A percentile compares a stretch with the other conserved stretches of the same genome.
phyloP scores from a whole-genome alignment of 352 stramenopile genomes.

The Sclerospora graminicola region DNA sequence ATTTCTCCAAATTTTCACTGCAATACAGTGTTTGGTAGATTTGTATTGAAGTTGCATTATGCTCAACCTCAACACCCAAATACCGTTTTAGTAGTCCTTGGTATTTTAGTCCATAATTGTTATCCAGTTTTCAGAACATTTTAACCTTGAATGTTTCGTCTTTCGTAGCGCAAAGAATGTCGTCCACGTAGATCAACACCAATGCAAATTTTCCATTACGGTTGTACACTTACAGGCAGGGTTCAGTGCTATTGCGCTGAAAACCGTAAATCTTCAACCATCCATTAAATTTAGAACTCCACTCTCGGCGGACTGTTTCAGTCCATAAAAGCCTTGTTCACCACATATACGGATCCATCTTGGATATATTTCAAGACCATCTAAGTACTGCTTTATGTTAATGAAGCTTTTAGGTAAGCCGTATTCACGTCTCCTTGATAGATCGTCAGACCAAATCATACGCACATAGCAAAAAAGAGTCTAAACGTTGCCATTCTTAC shows the following conservation, averaged over 20 bases:
- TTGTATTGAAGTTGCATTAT: neutral
- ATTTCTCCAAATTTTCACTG: neutral
- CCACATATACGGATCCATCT: neutral
- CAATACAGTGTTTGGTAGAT: neutral
- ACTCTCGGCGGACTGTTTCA: neutral
- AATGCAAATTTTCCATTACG: neutral
- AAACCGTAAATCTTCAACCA: too few relatives aligned
- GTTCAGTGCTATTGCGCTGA: neutral
- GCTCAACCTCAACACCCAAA: neutral
- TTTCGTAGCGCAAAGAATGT: neutral
- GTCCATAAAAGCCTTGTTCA: neutral
- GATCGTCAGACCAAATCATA: neutral
- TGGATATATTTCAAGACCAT: neutral
- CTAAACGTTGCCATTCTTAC: conserved; percentile 6
- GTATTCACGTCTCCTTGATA: conserved; percentile 2
- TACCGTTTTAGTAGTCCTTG: neutral
- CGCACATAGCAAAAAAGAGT: neutral
- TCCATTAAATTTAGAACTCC: too few relatives aligned
- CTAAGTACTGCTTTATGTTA: neutral
- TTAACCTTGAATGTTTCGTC: neutral
- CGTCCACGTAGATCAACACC: neutral
- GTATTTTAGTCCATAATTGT: neutral
- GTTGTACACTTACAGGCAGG: neutral
- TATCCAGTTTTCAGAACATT: neutral
- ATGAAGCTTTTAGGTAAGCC: neutral